Percentiles rank a stretch among this genome's conserved stretches.
Conservation (phyloP, 2,329 filamentous ascomycete species). For the Grosmannia serpens region DNA sequence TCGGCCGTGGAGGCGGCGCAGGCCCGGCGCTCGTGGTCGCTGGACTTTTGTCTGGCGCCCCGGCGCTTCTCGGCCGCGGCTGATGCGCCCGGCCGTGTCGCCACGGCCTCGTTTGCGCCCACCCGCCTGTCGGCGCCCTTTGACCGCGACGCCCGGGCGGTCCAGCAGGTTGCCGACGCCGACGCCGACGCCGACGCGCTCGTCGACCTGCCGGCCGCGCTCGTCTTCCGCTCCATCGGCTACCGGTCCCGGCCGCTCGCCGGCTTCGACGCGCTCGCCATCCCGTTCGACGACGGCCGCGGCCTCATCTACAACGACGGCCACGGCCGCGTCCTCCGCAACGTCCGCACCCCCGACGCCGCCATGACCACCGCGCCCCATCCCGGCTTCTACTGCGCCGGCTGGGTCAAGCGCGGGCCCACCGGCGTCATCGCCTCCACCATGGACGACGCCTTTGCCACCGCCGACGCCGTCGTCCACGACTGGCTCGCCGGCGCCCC, state of each 20-base stretch:
- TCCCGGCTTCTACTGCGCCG: constrained; percentile 79
- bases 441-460: constrained; percentile 88
- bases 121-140: constrained; percentile 44
- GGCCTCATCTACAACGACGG: constrained; percentile 79
- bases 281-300: constrained; percentile 63
- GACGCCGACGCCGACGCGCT: constrained; percentile 35
- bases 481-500: constrained; percentile 50
- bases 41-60: constrained; percentile 79
- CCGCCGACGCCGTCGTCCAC: constrained; percentile 69
- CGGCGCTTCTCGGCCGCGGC: constrained; percentile 41
- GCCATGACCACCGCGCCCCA: constrained; percentile 31
- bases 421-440: constrained; percentile 94
- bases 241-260: constrained; percentile 73
- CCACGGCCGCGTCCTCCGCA: constrained; percentile 54
- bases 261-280: constrained; percentile 60
- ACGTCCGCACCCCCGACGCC: constrained; percentile 19
- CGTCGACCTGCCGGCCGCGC: constrained; percentile 46
- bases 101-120: constrained; percentile 55
- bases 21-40: constrained; percentile 61
- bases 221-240: constrained; percentile 89
- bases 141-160: constrained; percentile 37
- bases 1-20: constrained; percentile 38
- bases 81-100: constrained; percentile 37
- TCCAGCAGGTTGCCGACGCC: constrained; percentile 36
- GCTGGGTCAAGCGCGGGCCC: constrained; percentile 92